Base-by-base conservation (phyloP, 192 early-diverging fungal genomes). In the Podochytrium sp. region DNA sequence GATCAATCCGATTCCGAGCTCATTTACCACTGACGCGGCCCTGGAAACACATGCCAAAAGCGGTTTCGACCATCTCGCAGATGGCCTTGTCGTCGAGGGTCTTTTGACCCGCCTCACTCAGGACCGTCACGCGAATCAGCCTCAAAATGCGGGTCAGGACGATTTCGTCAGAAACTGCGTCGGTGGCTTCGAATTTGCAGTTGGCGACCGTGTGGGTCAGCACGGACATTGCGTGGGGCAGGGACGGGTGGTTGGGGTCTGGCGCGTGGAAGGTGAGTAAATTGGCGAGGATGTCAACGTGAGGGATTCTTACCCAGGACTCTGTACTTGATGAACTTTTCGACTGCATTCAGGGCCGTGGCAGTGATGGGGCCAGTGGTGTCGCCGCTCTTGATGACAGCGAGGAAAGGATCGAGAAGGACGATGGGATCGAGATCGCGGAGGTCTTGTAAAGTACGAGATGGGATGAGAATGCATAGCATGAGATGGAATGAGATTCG, bases 61-160 rank as follows among this genome's bases (percentile, higher is more conserved):
- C 95, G 25, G 95, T 95, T 84, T 99, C 97, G 78, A 98, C 93
- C 87, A 98, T 97, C 72, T 95, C 95, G 77, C 97, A 99, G 16
- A 98, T 89, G 16, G 91, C 91, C 76, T 94, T 95, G 77, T 99
- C 96, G 57, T 92, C 91, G 34, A 99, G 77, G 62, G 52, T 92
- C 87, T 73, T 90, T 88, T 64, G 87, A 76, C 74, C 93, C 2
- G 74, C 77, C 23, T 94, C 60, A 18, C 78, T 81, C 14, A 84
- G 87, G 42, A 95, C 81, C 4, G 93, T 86, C 50, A 90, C 86
- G 52, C 91, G 82, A 30, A 97, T 78, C 10, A 99, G 85, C 30
- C 91, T 87, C 30, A 99, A 85, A 59, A 99, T 97, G 73, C 91
- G 90, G 53, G 93, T 81, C 37, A 99, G 85, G 1, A 99, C 98